Base-by-base conservation (phyloP, 805 yeast species). In the Kluyveromyces wickerhamii region DNA sequence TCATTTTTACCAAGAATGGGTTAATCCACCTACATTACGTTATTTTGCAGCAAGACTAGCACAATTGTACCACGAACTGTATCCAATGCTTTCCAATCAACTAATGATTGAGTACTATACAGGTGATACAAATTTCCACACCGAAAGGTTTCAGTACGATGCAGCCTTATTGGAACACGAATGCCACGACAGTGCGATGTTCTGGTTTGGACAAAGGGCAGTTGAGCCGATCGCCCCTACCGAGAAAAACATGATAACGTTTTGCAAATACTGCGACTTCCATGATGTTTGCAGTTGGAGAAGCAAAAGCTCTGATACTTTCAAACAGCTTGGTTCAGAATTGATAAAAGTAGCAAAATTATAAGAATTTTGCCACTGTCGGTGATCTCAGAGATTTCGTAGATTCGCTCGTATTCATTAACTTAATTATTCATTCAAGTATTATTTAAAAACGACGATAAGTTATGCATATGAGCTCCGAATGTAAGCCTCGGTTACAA, bases 171-270 rank as follows among this genome's bases (percentile, higher is more conserved):
- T 73, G 2, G 40, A 56, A 1, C 22, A 42, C 2, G 51, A 59
- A 6, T 50, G 70, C 2, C 29, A 41, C 0, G 43, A 51, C 8
- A 62, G 75, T 3, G 43, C 70, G 34, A 48, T 49, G 16, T 71
- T 76, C 42, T 80, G 87, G 87, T 60, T 63, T 44, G 87, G 87
- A 0, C 45, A 54, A 21, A 56, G 81, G 29, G 52, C 50, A 3
- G 82, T 84, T 1, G 48, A 45, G 20, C 67, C 67, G 5, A 63
- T 71, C 4, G 46, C 50, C 7, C 59, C 53, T 11, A 63, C 62
- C 1, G 35, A 43, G 10, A 37, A 42, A 21, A 64, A 70, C 52
- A 42, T 57, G 42, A 36, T 51, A 15, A 43, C 56, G 4, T 65
- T 66, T 38, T 80, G 89, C 51, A 61, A 56, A 11, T 59, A 52